Evolutionary conservation across 306 rosid genomes (phyloP), one percentile per base, ranked within the genome.

Genomic region (Begonia fuchsioides): DNA sequence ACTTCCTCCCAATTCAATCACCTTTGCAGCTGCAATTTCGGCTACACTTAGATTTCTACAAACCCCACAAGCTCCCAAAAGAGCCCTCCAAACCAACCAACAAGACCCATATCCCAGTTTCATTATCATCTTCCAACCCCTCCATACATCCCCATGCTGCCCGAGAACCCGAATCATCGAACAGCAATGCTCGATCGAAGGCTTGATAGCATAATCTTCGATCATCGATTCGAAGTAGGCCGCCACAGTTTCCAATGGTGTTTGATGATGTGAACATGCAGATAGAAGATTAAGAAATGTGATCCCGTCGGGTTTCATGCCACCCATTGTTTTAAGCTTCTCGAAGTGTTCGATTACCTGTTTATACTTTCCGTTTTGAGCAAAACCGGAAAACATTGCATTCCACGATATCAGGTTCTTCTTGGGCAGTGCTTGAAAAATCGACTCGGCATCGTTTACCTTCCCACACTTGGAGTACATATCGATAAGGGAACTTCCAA

Each of bases 381-480:
- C 77, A 67, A 63, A 73, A 32, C 92, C 81, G 14, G 79, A 72
- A 54, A 84, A 52, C 78, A 84, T 56, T 1, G 84, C 59, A 48
- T 80, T 84, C 95, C 95, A 84, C 49, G 79, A 67, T 41, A 80
- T 66, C 66, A 80, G 38, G 68, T 80, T 84, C 65, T 63, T 76
- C 3, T 51, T 17, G 39, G 79, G 59, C n/a, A 77, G 57, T 11
- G 67, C 53, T 15, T 47, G 51, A 55, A 84, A 84, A 49, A 80
- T 64, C 19, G 64, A 61, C 58, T 75, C 81, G 0, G 95, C 77
- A 61, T 56, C 15, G 16, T 53, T 56, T 15, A 62, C 69, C 13
- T 49, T 56, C 43, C 95, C 95, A 51, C 95, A 80, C 61, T 80
- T 84, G 47, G 92, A 80, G 74, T 84, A 80, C 95, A 80, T 72